Conservation (phyloP, 2,329 filamentous ascomycete genomes). For the Calonectria leucothoes region DNA sequence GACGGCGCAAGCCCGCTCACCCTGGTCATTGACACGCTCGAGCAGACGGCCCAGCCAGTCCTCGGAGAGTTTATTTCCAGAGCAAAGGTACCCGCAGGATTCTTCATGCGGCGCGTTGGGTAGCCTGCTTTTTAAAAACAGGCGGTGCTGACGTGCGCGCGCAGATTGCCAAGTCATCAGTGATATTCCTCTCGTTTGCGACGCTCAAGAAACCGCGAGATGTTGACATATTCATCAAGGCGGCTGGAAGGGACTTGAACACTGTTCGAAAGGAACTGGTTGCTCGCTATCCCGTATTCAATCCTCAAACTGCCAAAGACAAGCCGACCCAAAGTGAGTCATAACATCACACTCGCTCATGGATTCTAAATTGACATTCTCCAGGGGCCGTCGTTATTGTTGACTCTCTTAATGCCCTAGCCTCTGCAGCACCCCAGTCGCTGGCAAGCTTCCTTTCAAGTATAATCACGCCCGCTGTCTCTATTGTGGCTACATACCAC, state of each 20-base stretch:
- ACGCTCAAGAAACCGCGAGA: constrained; percentile 73
- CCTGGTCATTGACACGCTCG: constrained; percentile 84
- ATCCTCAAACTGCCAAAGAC: constrained; percentile 50
- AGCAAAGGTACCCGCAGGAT: constrained; percentile 70
- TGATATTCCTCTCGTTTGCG: constrained; percentile 83
- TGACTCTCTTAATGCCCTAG: constrained; percentile 80
- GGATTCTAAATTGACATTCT: neutral
- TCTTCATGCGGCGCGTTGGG: neutral
- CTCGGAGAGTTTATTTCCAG: constrained; percentile 79
- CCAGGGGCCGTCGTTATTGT: constrained; percentile 80
- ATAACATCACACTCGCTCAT: neutral
- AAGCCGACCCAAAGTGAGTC: constrained; percentile 57
- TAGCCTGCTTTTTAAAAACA: neutral
- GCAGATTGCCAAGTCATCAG: constrained; percentile 71
- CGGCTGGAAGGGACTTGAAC: constrained; percentile 67
- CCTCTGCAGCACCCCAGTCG: constrained; percentile 63
- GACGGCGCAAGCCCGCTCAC: constrained; percentile 89
- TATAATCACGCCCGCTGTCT: constrained; percentile 73
- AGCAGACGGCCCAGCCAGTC: constrained; percentile 80
- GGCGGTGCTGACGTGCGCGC: constrained; percentile 8
- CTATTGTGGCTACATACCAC: constrained; percentile 85
- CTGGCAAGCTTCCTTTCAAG: constrained; percentile 78
- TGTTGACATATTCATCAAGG: constrained; percentile 75
- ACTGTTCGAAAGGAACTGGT: constrained; percentile 70
- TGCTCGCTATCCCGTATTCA: constrained; percentile 57